Conservation (phyloP, 2,329 filamentous ascomycete genomes). For the Pezicula radicicola region DNA sequence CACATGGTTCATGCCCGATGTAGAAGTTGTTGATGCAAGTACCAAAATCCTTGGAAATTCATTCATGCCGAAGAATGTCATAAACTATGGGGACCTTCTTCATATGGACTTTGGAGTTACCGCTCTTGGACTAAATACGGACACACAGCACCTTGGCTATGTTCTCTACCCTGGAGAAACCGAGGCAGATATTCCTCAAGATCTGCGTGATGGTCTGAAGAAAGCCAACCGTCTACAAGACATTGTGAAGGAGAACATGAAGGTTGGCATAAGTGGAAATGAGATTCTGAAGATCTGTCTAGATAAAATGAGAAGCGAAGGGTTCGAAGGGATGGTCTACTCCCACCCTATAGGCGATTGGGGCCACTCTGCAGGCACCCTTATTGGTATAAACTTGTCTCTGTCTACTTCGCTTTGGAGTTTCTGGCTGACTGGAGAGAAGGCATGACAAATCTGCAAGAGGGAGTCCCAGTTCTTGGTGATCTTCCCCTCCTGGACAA, state of each 20-base stretch:
- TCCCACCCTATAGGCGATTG: conserved; percentile 48
- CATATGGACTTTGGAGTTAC: conserved; percentile 48
- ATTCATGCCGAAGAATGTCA: conserved; percentile 21
- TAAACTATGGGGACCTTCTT: conserved; percentile 43
- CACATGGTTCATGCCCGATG: conserved; percentile 49
- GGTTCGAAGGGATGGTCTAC: conserved; percentile 45
- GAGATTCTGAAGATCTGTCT: conserved; percentile 37
- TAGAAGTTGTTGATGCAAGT: conserved; percentile 35
- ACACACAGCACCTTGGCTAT: conserved; percentile 49
- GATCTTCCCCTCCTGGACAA: conserved; percentile 41
- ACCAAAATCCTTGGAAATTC: conserved; percentile 1
- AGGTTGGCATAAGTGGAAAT: conserved; percentile 41
- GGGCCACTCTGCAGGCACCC: conserved; percentile 45
- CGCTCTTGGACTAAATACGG: conserved; percentile 44
- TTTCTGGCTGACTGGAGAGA: neutral
- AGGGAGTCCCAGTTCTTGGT: conserved; percentile 42
- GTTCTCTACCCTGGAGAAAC: conserved; percentile 41
- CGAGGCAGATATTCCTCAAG: conserved; percentile 37
- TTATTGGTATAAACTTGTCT: conserved; percentile 35
- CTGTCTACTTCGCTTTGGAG: neutral
- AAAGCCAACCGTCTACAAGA: conserved; percentile 47
- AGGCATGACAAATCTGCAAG: conserved; percentile 50
- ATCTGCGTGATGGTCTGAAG: conserved; percentile 38
- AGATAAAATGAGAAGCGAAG: conserved; percentile 38
- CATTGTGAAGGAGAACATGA: conserved; percentile 42